Conservation (phyloP, 2,329 filamentous ascomycete genomes). For the Phialocephala subalpina region DNA sequence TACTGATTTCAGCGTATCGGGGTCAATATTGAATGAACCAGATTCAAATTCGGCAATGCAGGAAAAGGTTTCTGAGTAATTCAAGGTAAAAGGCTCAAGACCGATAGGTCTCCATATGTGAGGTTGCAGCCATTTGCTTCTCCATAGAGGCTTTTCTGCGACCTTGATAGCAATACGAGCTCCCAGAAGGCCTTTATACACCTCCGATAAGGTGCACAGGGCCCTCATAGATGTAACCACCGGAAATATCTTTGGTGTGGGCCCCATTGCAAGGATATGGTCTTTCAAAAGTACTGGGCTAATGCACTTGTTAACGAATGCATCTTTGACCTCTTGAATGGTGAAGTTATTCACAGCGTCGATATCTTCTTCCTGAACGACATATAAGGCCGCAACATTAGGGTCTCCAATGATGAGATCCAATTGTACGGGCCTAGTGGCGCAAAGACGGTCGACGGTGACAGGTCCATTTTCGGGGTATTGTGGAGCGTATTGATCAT, state of each 20-base stretch:
- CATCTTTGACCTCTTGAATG: too few species aligned
- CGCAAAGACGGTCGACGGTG: too few species aligned
- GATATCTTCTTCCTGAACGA: too few species aligned
- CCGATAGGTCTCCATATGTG: background rate
- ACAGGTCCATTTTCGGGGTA: too few species aligned
- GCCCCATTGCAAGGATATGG: background rate
- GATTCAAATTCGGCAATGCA: background rate
- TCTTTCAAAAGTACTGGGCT: background rate
- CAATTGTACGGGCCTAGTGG: too few species aligned
- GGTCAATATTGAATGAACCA: background rate
- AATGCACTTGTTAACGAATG: too few species aligned
- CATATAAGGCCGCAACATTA: too few species aligned
- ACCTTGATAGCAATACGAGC: background rate
- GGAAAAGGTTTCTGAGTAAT: background rate
- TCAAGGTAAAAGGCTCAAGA: background rate
- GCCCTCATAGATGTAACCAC: background rate
- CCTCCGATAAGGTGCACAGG: background rate
- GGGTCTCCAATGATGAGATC: too few species aligned
- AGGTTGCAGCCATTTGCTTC: background rate
- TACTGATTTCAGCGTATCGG: slow-evolving; percentile 18
- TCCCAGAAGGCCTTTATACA: background rate
- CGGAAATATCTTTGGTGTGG: background rate
- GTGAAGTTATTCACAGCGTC: too few species aligned
- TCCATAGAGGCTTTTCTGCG: background rate
- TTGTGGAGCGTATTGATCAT: too few species aligned